These are phyloP conservation scores for Leccinum fallax DNA, from an alignment of 1,284 basidiomycete species.

Conservation along the genomic window DNA sequence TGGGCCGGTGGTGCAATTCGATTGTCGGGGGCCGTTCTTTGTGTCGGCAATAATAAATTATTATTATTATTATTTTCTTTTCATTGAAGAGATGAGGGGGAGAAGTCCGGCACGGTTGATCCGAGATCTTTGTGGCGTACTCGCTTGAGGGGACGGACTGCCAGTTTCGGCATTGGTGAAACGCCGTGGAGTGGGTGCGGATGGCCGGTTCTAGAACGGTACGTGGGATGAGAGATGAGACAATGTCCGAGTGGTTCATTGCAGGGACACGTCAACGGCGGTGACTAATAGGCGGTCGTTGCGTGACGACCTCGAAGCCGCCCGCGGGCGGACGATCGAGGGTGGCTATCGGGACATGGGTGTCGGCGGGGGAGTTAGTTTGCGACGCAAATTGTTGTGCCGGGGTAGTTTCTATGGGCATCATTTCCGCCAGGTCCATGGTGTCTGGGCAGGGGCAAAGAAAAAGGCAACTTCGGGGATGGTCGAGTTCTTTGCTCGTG, in stretches of 20 bases:
- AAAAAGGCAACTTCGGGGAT: constrained; percentile 3
- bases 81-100: background rate
- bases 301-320: constrained; percentile 27
- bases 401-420: constrained; percentile 6
- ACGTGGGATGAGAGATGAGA: background rate
- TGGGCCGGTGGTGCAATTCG: background rate
- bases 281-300: constrained; percentile 12
- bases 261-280: constrained; percentile 9
- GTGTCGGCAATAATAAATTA: background rate
- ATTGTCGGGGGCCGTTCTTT: background rate
- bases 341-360: background rate
- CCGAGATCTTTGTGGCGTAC: background rate
- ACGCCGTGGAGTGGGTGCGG: constrained; percentile 17
- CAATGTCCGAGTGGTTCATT: background rate
- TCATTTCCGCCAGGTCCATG: constrained; percentile 22
- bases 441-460: constrained; percentile 5
- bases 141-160: background rate
- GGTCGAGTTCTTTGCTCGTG: background rate
- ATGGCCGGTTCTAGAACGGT: constrained; percentile 1
- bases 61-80: background rate
- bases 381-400: background rate
- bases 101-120: background rate
- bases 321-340: background rate
- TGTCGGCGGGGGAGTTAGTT: background rate
- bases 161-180: constrained; percentile 16